Percentiles rank a stretch among this genome's conserved stretches.
Evolutionary conservation across 768 basidiomycete species (phyloP).

Genomic region (Suillus alpinus): DNA sequence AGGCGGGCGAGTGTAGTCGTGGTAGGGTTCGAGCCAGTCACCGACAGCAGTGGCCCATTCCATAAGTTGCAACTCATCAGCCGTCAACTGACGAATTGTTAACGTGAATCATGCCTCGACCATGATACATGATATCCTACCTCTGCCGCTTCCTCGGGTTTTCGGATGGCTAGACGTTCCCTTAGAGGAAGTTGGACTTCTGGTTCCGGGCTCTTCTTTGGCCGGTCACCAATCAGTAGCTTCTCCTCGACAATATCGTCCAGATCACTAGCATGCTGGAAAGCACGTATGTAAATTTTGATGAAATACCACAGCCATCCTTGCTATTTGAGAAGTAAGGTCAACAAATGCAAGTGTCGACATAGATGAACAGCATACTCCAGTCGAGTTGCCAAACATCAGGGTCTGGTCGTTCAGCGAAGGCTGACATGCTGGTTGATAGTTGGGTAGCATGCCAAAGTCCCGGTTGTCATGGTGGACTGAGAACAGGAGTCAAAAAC

Average conservation of each 20-base stretch:
- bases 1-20: slow-evolving; percentile 69
- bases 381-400: slow-evolving; percentile 60
- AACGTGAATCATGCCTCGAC: not conserved
- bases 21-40: slow-evolving; percentile 77
- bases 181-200: slow-evolving; percentile 49
- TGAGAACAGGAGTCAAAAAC: slow-evolving; percentile 25
- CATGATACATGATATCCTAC: slow-evolving; percentile 30
- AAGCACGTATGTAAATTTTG: slow-evolving; percentile 72
- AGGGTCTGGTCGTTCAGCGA: slow-evolving; percentile 66
- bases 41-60: slow-evolving; percentile 61
- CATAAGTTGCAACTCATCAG: slow-evolving; percentile 56
- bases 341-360: not conserved
- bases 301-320: slow-evolving; percentile 74
- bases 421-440: slow-evolving; percentile 57
- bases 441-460: slow-evolving; percentile 71
- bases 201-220: slow-evolving; percentile 56
- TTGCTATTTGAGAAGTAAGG: slow-evolving; percentile 37
- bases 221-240: slow-evolving; percentile 75
- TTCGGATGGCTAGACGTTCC: slow-evolving; percentile 54
- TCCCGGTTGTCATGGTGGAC: slow-evolving; percentile 88
- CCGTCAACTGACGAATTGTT: slow-evolving; percentile 51
- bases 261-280: slow-evolving; percentile 77
- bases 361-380: slow-evolving; percentile 41
- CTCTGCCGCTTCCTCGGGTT: slow-evolving; percentile 53
- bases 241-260: slow-evolving; percentile 82